phyloP scores from a whole-genome alignment of 2,329 filamentous ascomycete species.

The Talaromyces pinophilus region DNA sequence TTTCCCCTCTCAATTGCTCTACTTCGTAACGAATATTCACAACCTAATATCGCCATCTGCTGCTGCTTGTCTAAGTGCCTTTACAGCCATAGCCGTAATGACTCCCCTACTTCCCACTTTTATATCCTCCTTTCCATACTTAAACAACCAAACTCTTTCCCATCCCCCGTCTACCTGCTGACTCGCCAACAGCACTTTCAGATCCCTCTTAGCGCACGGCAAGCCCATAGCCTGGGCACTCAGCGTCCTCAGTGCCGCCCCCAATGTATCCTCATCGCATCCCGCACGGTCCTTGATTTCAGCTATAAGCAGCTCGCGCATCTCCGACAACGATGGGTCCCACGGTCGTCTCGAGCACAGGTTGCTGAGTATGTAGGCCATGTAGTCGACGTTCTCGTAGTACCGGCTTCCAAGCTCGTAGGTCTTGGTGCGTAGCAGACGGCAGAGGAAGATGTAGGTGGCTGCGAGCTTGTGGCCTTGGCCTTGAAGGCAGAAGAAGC shows the following conservation, averaged over 20 bases:
- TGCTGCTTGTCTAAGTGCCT: neutral
- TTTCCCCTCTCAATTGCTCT: too few relatives aligned
- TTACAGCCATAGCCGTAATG: neutral
- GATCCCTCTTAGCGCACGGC: neutral
- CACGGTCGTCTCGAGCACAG: neutral
- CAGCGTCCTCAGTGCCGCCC: neutral
- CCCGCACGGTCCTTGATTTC: neutral
- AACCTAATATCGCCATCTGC: neutral
- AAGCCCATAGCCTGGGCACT: neutral
- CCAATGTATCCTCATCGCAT: neutral
- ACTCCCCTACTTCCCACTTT: neutral
- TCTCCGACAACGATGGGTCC: neutral
- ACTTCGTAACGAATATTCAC: neutral
- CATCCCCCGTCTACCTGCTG: neutral
- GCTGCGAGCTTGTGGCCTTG: constrained; percentile 2
- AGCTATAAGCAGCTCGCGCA: neutral
- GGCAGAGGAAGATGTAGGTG: constrained; percentile 4
- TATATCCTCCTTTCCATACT: neutral
- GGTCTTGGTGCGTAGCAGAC: neutral
- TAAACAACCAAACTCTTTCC: neutral
- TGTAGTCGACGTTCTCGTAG: neutral
- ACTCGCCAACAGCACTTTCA: neutral
- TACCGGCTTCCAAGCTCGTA: neutral
- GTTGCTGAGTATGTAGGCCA: neutral
- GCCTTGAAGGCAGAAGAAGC: neutral